These are phyloP conservation scores for Aegilops longissima DNA, from an alignment of 176 grass and related monocot genomes.

Conservation along the genomic window DNA sequence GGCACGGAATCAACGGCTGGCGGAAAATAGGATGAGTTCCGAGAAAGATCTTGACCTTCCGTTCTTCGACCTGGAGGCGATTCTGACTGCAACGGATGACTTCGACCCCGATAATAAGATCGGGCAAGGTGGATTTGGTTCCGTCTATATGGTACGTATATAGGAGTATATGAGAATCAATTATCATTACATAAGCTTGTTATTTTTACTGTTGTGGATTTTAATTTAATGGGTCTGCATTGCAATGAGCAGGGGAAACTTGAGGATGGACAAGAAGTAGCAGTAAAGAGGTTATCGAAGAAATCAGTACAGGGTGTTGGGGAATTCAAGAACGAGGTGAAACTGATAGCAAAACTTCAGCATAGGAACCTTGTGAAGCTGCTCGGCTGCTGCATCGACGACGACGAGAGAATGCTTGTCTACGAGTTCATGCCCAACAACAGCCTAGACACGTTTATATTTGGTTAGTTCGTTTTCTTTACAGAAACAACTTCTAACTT, in stretches of 20 bases:
- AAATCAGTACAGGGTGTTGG: not conserved
- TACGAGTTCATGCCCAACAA: constrained; percentile 17
- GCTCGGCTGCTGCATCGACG: constrained; percentile 3
- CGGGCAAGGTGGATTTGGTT: constrained; percentile 10
- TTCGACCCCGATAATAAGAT: not conserved
- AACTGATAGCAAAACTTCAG: constrained; percentile 7
- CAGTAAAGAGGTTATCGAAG: not conserved
- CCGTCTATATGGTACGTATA: constrained; percentile 18
- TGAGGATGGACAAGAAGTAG: not conserved
- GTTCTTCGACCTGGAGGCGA: not conserved
- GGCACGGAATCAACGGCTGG: not conserved
- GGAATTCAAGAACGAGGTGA: constrained; percentile 11
- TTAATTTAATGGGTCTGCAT: not conserved
- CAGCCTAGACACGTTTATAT: not conserved
- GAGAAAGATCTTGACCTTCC: constrained; percentile 4
- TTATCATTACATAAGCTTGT: too few relatives aligned
- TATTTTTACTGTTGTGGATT: not conserved
- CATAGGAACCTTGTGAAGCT: constrained; percentile 5
- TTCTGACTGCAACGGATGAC: not conserved
- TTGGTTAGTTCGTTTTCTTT: not conserved
- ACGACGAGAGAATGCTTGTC: not conserved
- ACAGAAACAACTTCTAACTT: not conserved
- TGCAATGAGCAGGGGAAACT: not conserved
- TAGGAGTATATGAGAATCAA: not conserved
- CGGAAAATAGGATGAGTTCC: not conserved